Percentiles rank a stretch among this genome's conserved stretches.
These are phyloP conservation scores for Claviceps sorghi DNA, from an alignment of 2,329 filamentous ascomycete genomes.

Conservation along the genomic window DNA sequence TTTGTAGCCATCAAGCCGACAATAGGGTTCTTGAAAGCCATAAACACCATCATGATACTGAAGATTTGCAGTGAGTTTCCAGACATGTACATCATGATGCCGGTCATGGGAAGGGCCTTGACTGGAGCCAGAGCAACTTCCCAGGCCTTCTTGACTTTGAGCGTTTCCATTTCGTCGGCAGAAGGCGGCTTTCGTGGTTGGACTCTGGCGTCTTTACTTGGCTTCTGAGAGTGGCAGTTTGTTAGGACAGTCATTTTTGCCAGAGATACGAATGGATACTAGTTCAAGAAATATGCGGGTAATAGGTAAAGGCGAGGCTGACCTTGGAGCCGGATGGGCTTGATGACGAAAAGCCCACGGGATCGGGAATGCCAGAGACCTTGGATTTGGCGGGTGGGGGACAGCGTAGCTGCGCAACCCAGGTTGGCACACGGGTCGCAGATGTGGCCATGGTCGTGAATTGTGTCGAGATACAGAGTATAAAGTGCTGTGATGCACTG, in stretches of 20 bases:
- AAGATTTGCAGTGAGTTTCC: slow-evolving; percentile 97
- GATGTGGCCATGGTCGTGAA: slow-evolving; percentile 15
- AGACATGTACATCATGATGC: slow-evolving; percentile 99
- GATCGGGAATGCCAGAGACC: slow-evolving; percentile 58
- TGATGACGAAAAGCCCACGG: slow-evolving; percentile 63
- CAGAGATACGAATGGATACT: neutral
- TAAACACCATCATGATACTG: slow-evolving; percentile 99
- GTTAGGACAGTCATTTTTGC: neutral
- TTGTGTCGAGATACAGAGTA: neutral
- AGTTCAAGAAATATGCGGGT: neutral
- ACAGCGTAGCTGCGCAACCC: slow-evolving; percentile 68
- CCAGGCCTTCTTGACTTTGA: slow-evolving; percentile 98
- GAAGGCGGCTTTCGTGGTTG: slow-evolving; percentile 52
- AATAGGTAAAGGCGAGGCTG: slow-evolving; percentile 7
- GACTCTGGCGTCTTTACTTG: slow-evolving; percentile 34
- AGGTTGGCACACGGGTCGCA: slow-evolving; percentile 43
- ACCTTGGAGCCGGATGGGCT: slow-evolving; percentile 44
- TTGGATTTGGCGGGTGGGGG: slow-evolving; percentile 54
- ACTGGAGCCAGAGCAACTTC: slow-evolving; percentile 86
- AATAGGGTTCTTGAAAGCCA: slow-evolving; percentile 95
- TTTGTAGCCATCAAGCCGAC: slow-evolving; percentile 72
- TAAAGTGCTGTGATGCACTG: neutral
- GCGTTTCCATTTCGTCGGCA: slow-evolving; percentile 75
- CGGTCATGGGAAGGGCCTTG: slow-evolving; percentile 94
- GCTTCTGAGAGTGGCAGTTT: slow-evolving; percentile 24